Percentiles rank a stretch among this genome's conserved stretches.
phyloP scores from a whole-genome alignment of 352 stramenopile species.

The Phytopythium aichiense region DNA sequence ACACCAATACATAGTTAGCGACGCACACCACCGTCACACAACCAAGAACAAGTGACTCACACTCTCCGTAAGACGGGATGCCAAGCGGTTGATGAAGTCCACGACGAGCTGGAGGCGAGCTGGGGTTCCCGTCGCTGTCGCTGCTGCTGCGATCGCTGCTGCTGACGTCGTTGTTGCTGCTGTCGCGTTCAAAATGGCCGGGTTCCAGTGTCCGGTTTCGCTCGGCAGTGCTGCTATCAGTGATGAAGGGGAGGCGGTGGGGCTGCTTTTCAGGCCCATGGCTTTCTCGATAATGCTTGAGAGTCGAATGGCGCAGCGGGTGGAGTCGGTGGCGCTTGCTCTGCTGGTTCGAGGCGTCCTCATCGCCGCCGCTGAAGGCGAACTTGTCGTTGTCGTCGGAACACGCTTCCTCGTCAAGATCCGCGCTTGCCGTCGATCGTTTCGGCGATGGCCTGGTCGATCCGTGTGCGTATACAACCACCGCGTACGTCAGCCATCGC shows the following conservation, averaged over 20 bases:
- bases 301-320: not conserved
- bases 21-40: not conserved
- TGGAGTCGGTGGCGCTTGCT: slow-evolving; percentile 13
- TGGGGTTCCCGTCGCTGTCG: not conserved
- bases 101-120: not conserved
- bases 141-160: not conserved
- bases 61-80: not conserved
- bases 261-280: not conserved
- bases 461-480: no score
- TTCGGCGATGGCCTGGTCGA: slow-evolving; percentile 50
- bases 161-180: not conserved
- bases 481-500: not conserved
- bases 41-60: not conserved
- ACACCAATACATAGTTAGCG: not conserved
- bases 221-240: not conserved
- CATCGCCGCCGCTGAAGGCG: slow-evolving; percentile 25
- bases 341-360: slow-evolving; percentile 41
- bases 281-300: not conserved
- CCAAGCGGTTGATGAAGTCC: not conserved
- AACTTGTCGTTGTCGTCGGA: slow-evolving; percentile 6
- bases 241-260: not conserved
- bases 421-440: slow-evolving; percentile 50
- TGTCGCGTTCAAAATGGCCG: not conserved
- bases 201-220: not conserved
- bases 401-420: slow-evolving; percentile 42